Evolutionary conservation across 257 asterid species (phyloP), one percentile per base, ranked within the genome.

Genomic region (Misopates orontium): DNA sequence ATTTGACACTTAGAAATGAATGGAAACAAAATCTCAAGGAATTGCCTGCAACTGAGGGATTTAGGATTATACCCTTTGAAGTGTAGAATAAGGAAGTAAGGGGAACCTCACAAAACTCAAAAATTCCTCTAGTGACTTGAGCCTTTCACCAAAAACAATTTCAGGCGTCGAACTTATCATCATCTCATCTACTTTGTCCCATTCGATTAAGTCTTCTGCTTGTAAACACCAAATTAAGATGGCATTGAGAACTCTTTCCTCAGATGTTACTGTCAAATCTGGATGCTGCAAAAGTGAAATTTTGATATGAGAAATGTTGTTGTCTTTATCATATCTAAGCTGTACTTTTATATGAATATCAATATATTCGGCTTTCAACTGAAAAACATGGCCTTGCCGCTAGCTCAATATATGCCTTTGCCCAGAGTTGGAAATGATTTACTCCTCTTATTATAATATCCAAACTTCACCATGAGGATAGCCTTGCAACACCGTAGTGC

Each of bases 231-330:
- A 94, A 31, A 80, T 81, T 50, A 94, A 76, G 71, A 90, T 75
- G 68, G 99, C 96, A 78, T 81, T 87, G 57, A 94, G 89, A 73
- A 94, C 88, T 74, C 96, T 83, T 77, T 94, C 99, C 78, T 94
- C 99, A 14, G 95, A 86, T 19, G 97, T 94, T 64, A 90, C 95
- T 3, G 97, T 90, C 88, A 94, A 78, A 71, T 88, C 99, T 9
- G 92, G 86, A 85, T 88, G 95, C 99, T 94, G 96, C 76, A 77
- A 70, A 57, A 64, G 60, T 18, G 47, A 31, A n/a, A 42, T 18
- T 70, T 52, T 16, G 49, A 47, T 40, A 52, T 75, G 53, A 68
- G 71, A 77, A 31, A 17, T 20, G 66, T 21, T 52, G 51, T 20
- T 32, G 47, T 44, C 71, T 56, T 56, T 54, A 67, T 21, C 65